Conservation (phyloP, 2,329 filamentous ascomycete species). For the Colletotrichum truncatum region DNA sequence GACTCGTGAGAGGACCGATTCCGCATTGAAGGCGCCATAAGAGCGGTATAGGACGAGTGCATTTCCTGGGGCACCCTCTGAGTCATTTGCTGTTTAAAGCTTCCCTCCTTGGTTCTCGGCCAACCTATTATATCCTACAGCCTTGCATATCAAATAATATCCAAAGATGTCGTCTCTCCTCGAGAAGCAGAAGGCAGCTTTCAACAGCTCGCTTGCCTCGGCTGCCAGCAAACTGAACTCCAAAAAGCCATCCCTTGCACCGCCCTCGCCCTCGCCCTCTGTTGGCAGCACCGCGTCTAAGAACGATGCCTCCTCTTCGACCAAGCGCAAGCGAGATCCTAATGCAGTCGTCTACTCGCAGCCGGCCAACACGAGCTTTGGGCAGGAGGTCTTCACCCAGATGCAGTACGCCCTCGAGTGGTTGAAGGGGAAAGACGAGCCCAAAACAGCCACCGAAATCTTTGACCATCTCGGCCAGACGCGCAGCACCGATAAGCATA, state of each 20-base stretch:
- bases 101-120: too few relatives aligned
- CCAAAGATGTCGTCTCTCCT: slow-evolving; percentile 67
- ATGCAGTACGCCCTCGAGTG: slow-evolving; percentile 88
- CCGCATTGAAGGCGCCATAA: not conserved
- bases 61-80: too few relatives aligned
- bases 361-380: slow-evolving; percentile 78
- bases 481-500: slow-evolving; percentile 66
- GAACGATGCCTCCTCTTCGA: slow-evolving; percentile 69
- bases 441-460: slow-evolving; percentile 79
- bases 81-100: too few relatives aligned
- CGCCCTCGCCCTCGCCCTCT: slow-evolving; percentile 71
- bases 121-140: not conserved
- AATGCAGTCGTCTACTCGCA: slow-evolving; percentile 75
- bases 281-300: slow-evolving; percentile 58
- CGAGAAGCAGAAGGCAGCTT: slow-evolving; percentile 71
- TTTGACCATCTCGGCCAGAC: slow-evolving; percentile 82
- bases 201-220: slow-evolving; percentile 69
- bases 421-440: slow-evolving; percentile 74
- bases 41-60: too few relatives aligned
- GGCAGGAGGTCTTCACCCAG: slow-evolving; percentile 85
- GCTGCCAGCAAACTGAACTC: slow-evolving; percentile 70
- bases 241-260: slow-evolving; percentile 59
- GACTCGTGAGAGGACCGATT: not conserved
- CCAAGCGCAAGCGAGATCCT: slow-evolving; percentile 68
- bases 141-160: not conserved